Base-by-base conservation (phyloP, 75 land plant genomes). In the Selaginella tamariscina region DNA sequence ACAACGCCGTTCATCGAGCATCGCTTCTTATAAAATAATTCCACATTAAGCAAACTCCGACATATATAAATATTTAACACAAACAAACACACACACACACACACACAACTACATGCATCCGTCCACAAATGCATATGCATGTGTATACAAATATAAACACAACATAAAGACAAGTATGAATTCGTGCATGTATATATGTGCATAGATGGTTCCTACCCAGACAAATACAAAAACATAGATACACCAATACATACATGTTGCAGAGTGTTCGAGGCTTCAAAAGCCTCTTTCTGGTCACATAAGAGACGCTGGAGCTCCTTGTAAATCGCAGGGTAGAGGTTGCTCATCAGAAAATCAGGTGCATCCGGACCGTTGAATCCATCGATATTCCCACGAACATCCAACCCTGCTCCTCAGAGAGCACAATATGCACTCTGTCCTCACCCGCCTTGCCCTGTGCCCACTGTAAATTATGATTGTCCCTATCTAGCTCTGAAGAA, bases 401-500 rank as follows among this genome's bases (percentile, higher is more conserved):
- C 62, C 62, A 59, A 2, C 62, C 62, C 9, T 59, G 62, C 26
- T 59, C 62, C 26, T 59, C 62, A 21, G 62, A 59, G 5, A 59
- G 62, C 8, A 59, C 62, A 9, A 59, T 26, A 59, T 59, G 62
- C 18, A 59, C 26, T 59, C 62, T 59, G 23, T 59, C 62, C 26
- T 59, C 62, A 2, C 62, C 62, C 9, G 62, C 62, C n/a, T 26
- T 59, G 5, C 62, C 62, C 62, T 59, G 62, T 59, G 62, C 62
- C 62, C 62, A 59, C 26, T 59, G 62, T 2, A 59, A 23, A 23
- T 59, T 5, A 21, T n/a, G 5, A 5, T 21, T 21, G 9, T n/a
- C n/a, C 26, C 8, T n/a, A n/a, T 21, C 23, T 9, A 59, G 23
- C 23, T 59, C 62, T n/a, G 21, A 27, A 5, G 62, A 59, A 5